Evolutionary conservation across 345 rosid species (phyloP).

Genomic region (Syzygium aqueum): DNA sequence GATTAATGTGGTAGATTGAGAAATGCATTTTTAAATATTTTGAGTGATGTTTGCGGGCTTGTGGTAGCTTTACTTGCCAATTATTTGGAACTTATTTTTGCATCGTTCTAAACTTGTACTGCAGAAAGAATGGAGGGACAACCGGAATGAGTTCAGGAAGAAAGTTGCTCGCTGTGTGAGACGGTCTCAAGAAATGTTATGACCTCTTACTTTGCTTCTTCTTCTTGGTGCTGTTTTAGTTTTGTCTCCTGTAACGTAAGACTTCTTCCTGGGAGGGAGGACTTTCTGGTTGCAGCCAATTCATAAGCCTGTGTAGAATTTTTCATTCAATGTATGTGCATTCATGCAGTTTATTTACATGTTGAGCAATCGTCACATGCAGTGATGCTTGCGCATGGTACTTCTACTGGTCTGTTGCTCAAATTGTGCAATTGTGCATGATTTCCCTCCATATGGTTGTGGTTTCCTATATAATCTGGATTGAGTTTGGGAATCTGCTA

Average conservation of each 20-base stretch:
- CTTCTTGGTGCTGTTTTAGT: slow-evolving; percentile 1
- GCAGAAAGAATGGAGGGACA: slow-evolving; percentile 89
- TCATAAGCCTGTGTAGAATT: neutral
- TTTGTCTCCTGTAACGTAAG: neutral
- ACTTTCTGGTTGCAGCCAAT: neutral
- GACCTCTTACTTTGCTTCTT: slow-evolving; percentile 1
- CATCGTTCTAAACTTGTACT: neutral
- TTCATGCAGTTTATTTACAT: neutral
- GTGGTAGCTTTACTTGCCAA: neutral
- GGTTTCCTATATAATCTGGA: neutral
- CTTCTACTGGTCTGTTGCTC: neutral
- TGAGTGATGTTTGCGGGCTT: neutral
- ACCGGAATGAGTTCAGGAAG: slow-evolving; percentile 61
- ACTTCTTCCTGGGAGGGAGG: neutral
- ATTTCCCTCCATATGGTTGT: neutral
- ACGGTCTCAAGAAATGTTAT: slow-evolving; percentile 77
- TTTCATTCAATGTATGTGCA: neutral
- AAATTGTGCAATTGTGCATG: neutral
- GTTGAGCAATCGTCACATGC: neutral
- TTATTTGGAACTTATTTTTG: neutral
- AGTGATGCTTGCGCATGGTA: neutral
- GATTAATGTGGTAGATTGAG: neutral
- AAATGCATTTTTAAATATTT: neutral
- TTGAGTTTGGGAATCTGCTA: neutral
- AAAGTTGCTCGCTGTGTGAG: slow-evolving; percentile 81